Percentiles rank a stretch among this genome's conserved stretches.
Evolutionary conservation across 352 stramenopile genomes (phyloP).

Genomic region (Thraustochytrium sp.): DNA sequence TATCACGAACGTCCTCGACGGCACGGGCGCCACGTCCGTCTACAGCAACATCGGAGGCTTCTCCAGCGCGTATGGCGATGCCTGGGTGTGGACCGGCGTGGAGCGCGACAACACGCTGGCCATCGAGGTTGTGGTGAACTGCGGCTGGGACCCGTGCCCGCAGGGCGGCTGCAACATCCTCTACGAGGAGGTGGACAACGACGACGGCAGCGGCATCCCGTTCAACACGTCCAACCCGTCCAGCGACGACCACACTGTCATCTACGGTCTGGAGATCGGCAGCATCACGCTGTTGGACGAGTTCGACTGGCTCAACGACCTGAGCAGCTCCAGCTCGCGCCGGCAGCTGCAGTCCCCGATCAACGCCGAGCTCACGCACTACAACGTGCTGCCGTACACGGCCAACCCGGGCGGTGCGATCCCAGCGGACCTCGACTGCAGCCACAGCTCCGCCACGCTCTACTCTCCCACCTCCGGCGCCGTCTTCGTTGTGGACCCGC

Average conservation of each 20-base stretch:
- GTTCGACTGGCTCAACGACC: not conserved
- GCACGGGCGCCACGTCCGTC: no score
- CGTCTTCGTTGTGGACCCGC: no score
- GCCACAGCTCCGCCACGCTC: not conserved
- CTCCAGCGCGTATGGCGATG: no score
- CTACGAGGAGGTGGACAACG: not conserved
- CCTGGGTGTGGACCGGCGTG: no score
- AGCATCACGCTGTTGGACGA: not conserved
- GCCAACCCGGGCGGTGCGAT: not conserved
- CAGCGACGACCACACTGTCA: not conserved
- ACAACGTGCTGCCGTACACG: not conserved
- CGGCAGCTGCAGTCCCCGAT: not conserved
- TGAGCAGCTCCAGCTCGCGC: no score
- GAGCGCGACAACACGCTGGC: no score
- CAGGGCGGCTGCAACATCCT: not conserved
- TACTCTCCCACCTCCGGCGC: no score
- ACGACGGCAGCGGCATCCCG: not conserved
- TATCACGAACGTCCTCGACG: no score
- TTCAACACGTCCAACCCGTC: not conserved
- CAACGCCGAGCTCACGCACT: not conserved
- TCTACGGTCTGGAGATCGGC: not conserved
- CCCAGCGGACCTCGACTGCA: not conserved
- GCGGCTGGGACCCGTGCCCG: not conserved
- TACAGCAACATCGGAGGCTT: no score
- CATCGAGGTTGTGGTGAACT: not conserved